Percentiles rank a stretch among this genome's conserved stretches.
Conservation (phyloP, 2,329 filamentous ascomycete species). For the Dendrostoma leiphaemia region DNA sequence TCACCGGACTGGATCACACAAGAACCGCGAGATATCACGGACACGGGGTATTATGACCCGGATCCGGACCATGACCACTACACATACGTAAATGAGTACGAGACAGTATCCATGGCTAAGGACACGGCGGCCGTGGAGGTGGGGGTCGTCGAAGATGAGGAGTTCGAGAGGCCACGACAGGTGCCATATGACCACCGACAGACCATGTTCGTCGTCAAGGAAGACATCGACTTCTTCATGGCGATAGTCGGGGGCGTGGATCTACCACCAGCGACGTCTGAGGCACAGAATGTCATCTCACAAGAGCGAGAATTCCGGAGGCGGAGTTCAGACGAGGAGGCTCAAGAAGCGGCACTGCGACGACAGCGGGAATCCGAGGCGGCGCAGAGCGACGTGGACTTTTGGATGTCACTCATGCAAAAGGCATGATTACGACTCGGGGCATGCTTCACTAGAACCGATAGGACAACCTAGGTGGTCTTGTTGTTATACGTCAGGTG, state of each 20-base stretch:
- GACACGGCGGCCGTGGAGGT: neutral
- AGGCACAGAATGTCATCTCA: neutral
- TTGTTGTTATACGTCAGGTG: no score
- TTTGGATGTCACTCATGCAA: conserved; percentile 8
- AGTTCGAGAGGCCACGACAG: neutral
- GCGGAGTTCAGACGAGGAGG: neutral
- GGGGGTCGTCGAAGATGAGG: neutral
- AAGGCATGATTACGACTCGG: neutral
- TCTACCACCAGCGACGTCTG: neutral
- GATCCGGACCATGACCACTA: neutral
- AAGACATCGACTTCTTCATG: conserved; percentile 10
- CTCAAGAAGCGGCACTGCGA: neutral
- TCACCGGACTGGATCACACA: neutral
- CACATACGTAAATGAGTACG: neutral
- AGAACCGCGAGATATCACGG: neutral
- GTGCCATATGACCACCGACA: neutral
- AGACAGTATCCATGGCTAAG: neutral
- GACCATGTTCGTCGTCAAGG: conserved; percentile 9
- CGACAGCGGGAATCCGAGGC: conserved; percentile 20
- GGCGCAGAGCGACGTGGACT: conserved; percentile 20
- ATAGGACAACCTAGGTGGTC: no score
- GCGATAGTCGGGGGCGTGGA: conserved; percentile 1
- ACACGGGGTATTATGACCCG: neutral
- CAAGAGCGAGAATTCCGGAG: neutral
- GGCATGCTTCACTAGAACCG: no score